Conservation (phyloP, 768 basidiomycete genomes). For the Ramaria sp. region DNA sequence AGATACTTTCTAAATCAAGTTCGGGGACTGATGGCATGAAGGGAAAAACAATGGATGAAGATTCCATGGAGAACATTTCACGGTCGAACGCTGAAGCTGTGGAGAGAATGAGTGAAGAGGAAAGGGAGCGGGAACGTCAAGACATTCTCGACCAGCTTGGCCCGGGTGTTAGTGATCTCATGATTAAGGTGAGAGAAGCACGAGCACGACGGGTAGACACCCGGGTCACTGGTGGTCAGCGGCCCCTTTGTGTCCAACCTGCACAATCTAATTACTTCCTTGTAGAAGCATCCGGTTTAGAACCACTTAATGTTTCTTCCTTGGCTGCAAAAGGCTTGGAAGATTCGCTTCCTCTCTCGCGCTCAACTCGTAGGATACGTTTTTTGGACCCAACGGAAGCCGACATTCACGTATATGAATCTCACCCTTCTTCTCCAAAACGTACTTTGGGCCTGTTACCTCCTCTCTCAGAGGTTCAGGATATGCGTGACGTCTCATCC, state of each 20-base stretch:
- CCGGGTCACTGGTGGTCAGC: neutral
- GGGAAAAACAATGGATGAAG: neutral
- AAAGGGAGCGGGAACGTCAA: slow-evolving; percentile 51
- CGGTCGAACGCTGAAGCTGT: slow-evolving; percentile 19
- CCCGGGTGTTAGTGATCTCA: slow-evolving; percentile 45
- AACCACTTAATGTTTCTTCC: neutral
- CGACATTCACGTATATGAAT: slow-evolving; percentile 79
- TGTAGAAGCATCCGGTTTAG: neutral
- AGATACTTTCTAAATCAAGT: neutral
- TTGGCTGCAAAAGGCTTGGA: slow-evolving; percentile 1
- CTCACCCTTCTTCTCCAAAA: slow-evolving; percentile 67
- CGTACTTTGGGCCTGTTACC: slow-evolving; percentile 44
- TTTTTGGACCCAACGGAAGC: slow-evolving; percentile 65
- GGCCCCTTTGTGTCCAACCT: neutral
- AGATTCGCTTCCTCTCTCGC: slow-evolving; percentile 3
- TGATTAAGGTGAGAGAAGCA: slow-evolving; percentile 43
- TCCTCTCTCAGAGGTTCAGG: slow-evolving; percentile 24
- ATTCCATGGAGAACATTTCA: neutral
- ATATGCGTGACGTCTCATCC: slow-evolving; percentile 1
- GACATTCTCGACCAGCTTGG: slow-evolving; percentile 70
- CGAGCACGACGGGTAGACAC: slow-evolving; percentile 25
- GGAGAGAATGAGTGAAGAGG: slow-evolving; percentile 57
- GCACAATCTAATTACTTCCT: neutral
- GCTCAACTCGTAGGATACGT: slow-evolving; percentile 37
- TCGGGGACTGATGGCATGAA: neutral